Conservation (phyloP, 2,329 filamentous ascomycete genomes). For the Colletotrichum acutatum region DNA sequence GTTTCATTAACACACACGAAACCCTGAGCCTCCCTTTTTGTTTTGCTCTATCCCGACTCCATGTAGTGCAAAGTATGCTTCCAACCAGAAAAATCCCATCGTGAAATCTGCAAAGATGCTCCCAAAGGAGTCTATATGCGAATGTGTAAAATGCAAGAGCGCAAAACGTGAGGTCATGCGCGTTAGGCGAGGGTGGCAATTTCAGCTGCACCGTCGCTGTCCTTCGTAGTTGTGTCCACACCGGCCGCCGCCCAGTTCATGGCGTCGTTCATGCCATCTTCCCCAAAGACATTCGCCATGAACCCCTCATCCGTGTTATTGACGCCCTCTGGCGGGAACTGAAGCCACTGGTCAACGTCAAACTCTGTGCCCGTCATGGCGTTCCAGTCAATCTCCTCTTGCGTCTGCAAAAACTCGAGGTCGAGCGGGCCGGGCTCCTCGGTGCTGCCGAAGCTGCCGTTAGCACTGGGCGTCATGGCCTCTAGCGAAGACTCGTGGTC, state of each 20-base stretch:
- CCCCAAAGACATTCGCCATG: slow-evolving; percentile 46
- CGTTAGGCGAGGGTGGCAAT: slow-evolving; percentile 16
- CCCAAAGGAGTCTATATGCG: slow-evolving; percentile 20
- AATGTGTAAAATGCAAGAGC: background rate
- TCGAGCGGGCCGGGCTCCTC: slow-evolving; percentile 55
- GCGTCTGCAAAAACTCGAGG: slow-evolving; percentile 58
- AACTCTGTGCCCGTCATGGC: slow-evolving; percentile 63
- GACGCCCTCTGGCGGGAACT: slow-evolving; percentile 64
- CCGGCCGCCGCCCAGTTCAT: slow-evolving; percentile 37
- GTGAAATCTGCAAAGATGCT: slow-evolving; percentile 1
- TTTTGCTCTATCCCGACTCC: slow-evolving; percentile 31
- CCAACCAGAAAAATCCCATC: background rate
- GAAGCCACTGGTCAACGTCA: slow-evolving; percentile 69
- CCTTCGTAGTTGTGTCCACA: slow-evolving; percentile 7
- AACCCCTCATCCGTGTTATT: slow-evolving; percentile 51
- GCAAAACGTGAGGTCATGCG: background rate
- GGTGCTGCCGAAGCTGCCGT: slow-evolving; percentile 54
- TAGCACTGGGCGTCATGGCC: slow-evolving; percentile 56
- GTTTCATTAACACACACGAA: background rate
- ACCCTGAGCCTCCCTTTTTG: slow-evolving; percentile 1
- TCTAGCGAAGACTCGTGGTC: slow-evolving; percentile 52
- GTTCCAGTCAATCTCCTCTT: slow-evolving; percentile 66
- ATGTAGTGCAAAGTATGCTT: slow-evolving; percentile 22
- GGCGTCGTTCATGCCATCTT: slow-evolving; percentile 37
- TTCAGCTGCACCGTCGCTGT: slow-evolving; percentile 19